Evolutionary conservation across 805 yeast genomes (phyloP), one percentile per base, ranked within the genome.

Genomic region (Wickerhamiella spandovensis): DNA sequence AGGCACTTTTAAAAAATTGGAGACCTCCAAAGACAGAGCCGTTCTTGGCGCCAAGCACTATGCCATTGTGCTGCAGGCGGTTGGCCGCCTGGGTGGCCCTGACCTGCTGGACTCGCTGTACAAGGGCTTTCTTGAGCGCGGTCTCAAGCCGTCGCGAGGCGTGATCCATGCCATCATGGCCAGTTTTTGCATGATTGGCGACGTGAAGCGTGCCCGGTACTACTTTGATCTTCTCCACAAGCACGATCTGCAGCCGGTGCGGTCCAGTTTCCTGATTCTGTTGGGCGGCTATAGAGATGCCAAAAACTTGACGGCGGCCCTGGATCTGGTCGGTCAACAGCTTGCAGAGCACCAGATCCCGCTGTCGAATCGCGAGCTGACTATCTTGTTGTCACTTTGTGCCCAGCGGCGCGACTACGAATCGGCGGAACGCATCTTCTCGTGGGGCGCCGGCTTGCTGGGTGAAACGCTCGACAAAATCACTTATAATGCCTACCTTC

Each of bases 41-140:
- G 35, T 20, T 3, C 37, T 57, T 25, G 71, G 68, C 21, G 68
- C 75, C 61, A 58, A 58, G 8, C 85, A 82, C 56, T 83, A 82
- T 60, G 70, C 75, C 3, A 72, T 78, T 17, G 78, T 81, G 12
- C 79, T 84, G 75, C 64, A 69, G 48, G 78, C 83, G 0, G 65
- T 84, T 53, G 79, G 84, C 0, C 54, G 59, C 4, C 61, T 67
- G 32, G 81, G 77, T 9, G 78, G 75, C 55, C 64, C 58, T 41
- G 71, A 62, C 39, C 74, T 71, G 60, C 78, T 75, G 10, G 75
- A 73, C 24, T 63, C 60, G 51, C 65, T 84, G 51, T 81, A 71
- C 64, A 53, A 65, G n/a, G 74, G 76, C 57, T 57, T 79, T 28
- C 44, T 66, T 5, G 63, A 67, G 48, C 67, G 80, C 49, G 70